Percentiles rank a stretch among this genome's conserved stretches.
phyloP scores from a whole-genome alignment of 768 basidiomycete species.

The Cubamyces lactineus region DNA sequence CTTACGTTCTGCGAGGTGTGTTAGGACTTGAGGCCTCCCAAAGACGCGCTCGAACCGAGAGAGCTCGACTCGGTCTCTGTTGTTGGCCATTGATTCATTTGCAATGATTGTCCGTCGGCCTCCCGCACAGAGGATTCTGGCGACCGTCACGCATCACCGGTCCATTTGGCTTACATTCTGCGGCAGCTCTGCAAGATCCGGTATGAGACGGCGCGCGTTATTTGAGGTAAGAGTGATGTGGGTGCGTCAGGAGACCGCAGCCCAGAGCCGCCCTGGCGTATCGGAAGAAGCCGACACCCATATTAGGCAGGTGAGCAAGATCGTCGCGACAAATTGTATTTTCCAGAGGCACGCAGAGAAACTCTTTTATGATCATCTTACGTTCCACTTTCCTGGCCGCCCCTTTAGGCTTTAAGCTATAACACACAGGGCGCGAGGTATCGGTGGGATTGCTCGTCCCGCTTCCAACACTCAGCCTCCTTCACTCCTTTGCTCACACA shows the following conservation, averaged over 20 bases:
- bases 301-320: conserved; percentile 8
- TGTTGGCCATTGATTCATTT: too few relatives aligned
- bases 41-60: too few relatives aligned
- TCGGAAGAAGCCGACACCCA: background rate
- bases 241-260: conserved; percentile 8
- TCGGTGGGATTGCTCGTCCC: background rate
- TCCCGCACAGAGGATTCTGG: background rate
- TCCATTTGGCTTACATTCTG: background rate
- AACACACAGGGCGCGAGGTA: background rate
- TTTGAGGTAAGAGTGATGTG: conserved; percentile 1
- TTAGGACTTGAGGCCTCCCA: too few relatives aligned
- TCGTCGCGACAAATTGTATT: conserved; percentile 7
- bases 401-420: background rate
- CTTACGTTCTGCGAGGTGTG: too few relatives aligned
- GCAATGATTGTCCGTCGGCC: background rate
- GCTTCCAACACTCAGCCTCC: background rate
- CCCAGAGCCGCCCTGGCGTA: background rate
- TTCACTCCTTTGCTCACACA: background rate
- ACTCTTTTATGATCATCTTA: background rate
- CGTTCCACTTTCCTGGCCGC: background rate
- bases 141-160: background rate
- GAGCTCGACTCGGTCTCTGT: too few relatives aligned
- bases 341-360: background rate
- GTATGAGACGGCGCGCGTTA: background rate
- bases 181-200: background rate